Conservation (phyloP, 2,329 filamentous ascomycete genomes). For the Epichloe typhina region DNA sequence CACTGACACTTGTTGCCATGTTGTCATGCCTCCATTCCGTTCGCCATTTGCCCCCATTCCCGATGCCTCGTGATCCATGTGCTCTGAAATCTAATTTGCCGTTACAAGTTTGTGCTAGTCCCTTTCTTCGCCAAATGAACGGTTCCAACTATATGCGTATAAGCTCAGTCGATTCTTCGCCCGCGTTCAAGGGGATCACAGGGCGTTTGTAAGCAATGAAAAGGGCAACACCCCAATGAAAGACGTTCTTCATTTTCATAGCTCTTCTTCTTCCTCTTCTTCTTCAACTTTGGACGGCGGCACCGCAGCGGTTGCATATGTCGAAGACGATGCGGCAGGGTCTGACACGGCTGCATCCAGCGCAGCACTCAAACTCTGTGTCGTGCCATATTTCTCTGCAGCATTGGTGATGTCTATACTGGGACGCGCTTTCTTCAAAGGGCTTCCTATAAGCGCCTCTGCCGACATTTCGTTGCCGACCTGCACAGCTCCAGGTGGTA, state of each 20-base stretch:
- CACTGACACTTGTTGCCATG: not conserved
- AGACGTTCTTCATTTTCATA: slow-evolving; percentile 14
- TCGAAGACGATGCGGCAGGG: slow-evolving; percentile 9
- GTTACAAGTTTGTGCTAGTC: not conserved
- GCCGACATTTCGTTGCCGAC: slow-evolving; percentile 19
- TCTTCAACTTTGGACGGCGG: slow-evolving; percentile 18
- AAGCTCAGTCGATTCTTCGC: not conserved
- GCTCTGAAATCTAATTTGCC: not conserved
- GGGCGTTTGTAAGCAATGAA: not conserved
- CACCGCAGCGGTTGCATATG: slow-evolving; percentile 11
- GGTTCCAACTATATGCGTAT: not conserved
- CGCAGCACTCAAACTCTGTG: slow-evolving; percentile 23
- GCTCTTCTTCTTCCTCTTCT: slow-evolving; percentile 20
- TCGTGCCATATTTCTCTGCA: slow-evolving; percentile 14
- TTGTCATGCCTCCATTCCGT: not conserved
- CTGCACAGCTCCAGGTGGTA: slow-evolving; percentile 15
- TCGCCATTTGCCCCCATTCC: not conserved
- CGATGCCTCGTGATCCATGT: not conserved
- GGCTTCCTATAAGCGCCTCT: slow-evolving; percentile 46
- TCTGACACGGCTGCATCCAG: slow-evolving; percentile 18
- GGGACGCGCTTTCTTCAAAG: slow-evolving; percentile 62
- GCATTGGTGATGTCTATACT: slow-evolving; percentile 28
- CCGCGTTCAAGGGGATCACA: not conserved
- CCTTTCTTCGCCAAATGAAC: not conserved
- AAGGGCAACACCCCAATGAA: not conserved